Evolutionary conservation across 129 eudicot genomes (phyloP), one percentile per base, ranked within the genome.

Genomic region (Escallonia herrerae): DNA sequence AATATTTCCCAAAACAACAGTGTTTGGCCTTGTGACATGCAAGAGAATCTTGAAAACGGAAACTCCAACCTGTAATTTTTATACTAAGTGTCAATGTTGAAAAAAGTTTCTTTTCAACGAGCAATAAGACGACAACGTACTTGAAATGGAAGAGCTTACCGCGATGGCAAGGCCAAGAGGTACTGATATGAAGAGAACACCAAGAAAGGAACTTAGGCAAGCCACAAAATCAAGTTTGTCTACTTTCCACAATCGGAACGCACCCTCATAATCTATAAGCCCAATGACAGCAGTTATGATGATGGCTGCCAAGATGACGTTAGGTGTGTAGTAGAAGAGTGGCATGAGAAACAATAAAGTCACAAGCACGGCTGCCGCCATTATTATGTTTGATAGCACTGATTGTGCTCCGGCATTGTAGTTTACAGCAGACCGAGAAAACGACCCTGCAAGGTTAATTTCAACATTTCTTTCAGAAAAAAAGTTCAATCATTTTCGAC

Each of bases 21-120:
- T 94, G 58, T 94, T 94, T 38, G 99, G 99, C 80, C 99, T 86
- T 3, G 99, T 89, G 14, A 94, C 97, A 64, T 94, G 97, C 63
- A 94, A 75, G 38, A 94, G 76, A 60, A 94, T 94, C 86, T 94
- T 94, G 79, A 89, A 94, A 50, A 94, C 86, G 3, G 99, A 94
- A 67, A 94, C 87, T 50, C 99, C 97, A 56, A 94, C 95, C 99
- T 94, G 78, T 73, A 60, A 8, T 38, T 66, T 56, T 43, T 60
- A 43, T 11, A 60, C 45, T 38, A 72, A 13, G 40, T 14, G 57
- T 74, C 41, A 75, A 56, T 14, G 57, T 74, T 46, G 72, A 56
- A 70, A 8, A 14, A 43, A 65, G 5, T 39, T 66, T 39, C 6
- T 43, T 6, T 64, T 53, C 37, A 46, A 15, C 33, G n/a, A 4